Evolutionary conservation across 352 stramenopile species (phyloP).

Genomic region (Pythium aristosporum): DNA sequence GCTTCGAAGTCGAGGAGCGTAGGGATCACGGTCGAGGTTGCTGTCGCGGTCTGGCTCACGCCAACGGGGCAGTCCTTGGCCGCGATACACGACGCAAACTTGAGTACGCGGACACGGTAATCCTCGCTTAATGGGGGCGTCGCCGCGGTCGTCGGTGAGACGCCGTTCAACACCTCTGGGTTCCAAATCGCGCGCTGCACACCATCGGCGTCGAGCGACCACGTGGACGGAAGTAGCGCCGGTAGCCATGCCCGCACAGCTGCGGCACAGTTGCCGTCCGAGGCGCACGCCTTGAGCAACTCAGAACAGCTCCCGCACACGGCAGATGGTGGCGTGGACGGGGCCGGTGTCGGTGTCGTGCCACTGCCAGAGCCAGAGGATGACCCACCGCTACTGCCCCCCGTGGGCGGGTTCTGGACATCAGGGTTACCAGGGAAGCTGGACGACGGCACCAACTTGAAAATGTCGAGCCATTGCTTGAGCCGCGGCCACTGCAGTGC

Average conservation of each 20-base stretch:
- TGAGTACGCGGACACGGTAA: neutral
- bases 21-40: neutral
- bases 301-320: neutral
- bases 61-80: slow-evolving; percentile 12
- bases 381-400: neutral
- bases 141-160: neutral
- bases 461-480: slow-evolving; percentile 13
- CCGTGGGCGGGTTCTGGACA: neutral
- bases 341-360: neutral
- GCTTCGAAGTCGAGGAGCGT: slow-evolving; percentile 9
- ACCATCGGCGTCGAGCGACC: neutral
- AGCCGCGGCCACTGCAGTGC: slow-evolving; percentile 20
- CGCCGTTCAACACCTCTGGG: neutral
- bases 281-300: neutral
- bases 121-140: neutral
- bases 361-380: neutral
- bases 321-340: neutral
- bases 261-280: neutral
- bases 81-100: slow-evolving; percentile 12
- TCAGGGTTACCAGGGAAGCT: neutral
- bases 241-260: slow-evolving; percentile 1
- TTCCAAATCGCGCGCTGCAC: slow-evolving; percentile 8
- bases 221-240: neutral
- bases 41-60: neutral
- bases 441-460: slow-evolving; percentile 10